phyloP scores from a whole-genome alignment of 2,329 filamentous ascomycete genomes.

The Plectosphaerella sp. region DNA sequence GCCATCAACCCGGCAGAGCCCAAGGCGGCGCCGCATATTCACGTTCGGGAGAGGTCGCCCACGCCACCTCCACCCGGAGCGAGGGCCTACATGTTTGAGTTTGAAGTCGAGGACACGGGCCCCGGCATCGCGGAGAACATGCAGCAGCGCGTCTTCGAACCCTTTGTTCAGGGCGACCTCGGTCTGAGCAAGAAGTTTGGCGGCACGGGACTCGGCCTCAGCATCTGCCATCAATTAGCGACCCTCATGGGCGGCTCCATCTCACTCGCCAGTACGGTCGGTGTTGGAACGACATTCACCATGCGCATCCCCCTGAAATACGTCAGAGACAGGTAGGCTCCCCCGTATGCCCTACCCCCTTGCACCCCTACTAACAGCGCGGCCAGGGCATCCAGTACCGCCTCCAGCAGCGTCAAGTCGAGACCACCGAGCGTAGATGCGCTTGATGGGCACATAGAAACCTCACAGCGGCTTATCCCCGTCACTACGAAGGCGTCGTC shows the following conservation, averaged over 20 bases:
- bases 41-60: slow-evolving; percentile 49
- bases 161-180: slow-evolving; percentile 89
- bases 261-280: slow-evolving; percentile 64
- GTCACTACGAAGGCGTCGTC: slow-evolving; percentile 22
- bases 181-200: slow-evolving; percentile 86
- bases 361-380: slow-evolving; percentile 4
- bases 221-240: slow-evolving; percentile 84
- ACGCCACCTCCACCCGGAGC: slow-evolving; percentile 58
- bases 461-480: slow-evolving; percentile 9
- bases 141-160: slow-evolving; percentile 83
- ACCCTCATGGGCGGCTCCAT: slow-evolving; percentile 79
- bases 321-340: slow-evolving; percentile 58
- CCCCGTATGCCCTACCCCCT: slow-evolving; percentile 6
- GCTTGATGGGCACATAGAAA: slow-evolving; percentile 26
- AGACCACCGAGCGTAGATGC: slow-evolving; percentile 42
- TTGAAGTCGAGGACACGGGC: slow-evolving; percentile 83
- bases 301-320: slow-evolving; percentile 80
- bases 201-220: slow-evolving; percentile 81
- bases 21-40: slow-evolving; percentile 42
- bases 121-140: slow-evolving; percentile 77
- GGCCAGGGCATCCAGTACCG: slow-evolving; percentile 45
- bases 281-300: slow-evolving; percentile 74
- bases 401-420: slow-evolving; percentile 49
- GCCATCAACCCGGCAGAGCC: slow-evolving; percentile 60
- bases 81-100: slow-evolving; percentile 72